Percentiles rank a stretch among this genome's conserved stretches.
These are phyloP conservation scores for Phaffia tasmanica DNA, from an alignment of 768 basidiomycete species.

Conservation along the genomic window DNA sequence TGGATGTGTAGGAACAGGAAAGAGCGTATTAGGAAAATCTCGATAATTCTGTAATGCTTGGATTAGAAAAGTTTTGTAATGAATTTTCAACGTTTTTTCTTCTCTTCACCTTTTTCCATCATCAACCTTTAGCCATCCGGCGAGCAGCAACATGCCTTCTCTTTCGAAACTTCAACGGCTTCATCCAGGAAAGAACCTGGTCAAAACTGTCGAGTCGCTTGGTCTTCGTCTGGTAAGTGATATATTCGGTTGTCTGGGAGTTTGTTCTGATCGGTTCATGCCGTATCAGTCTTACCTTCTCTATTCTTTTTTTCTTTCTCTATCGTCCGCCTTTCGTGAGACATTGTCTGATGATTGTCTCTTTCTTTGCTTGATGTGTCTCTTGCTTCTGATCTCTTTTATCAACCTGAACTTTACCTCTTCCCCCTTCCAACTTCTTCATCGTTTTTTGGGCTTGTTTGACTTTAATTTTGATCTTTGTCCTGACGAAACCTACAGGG, in stretches of 20 bases:
- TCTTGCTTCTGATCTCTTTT: no score
- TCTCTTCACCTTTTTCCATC: no score
- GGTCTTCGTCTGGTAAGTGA: conserved; percentile 20
- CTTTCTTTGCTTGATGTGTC: no score
- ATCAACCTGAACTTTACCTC: not conserved
- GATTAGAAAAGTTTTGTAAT: no score
- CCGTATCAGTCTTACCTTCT: no score
- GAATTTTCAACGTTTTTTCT: no score
- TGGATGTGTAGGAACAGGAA: no score
- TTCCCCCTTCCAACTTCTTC: not conserved
- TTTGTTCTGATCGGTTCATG: no score
- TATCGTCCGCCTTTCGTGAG: not conserved
- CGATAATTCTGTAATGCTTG: no score
- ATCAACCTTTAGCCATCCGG: no score
- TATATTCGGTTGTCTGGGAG: not conserved
- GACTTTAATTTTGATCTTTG: not conserved
- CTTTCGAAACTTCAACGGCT: not conserved
- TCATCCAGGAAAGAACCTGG: not conserved
- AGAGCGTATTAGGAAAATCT: no score
- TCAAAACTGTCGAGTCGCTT: conserved; percentile 9
- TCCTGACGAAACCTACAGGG: not conserved
- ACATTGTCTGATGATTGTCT: no score
- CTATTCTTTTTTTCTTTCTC: not conserved
- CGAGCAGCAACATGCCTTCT: not conserved
- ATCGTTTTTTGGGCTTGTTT: conserved; percentile 1